phyloP scores from a whole-genome alignment of 2,329 filamentous ascomycete genomes.

The Allantophomopsis lycopodina region DNA sequence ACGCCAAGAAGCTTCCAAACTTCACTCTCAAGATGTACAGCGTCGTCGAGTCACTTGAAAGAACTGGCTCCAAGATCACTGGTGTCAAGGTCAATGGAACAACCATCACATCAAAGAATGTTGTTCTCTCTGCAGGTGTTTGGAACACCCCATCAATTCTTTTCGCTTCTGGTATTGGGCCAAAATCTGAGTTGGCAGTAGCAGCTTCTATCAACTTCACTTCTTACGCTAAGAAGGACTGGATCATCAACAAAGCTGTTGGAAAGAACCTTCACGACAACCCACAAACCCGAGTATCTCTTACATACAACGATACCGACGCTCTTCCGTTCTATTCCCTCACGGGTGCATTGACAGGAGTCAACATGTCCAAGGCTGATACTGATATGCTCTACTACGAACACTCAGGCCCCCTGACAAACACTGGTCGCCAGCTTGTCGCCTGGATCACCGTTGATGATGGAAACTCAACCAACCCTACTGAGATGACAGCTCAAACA shows the following conservation, averaged over 20 bases:
- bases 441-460: not conserved
- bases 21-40: slow-evolving; percentile 52
- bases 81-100: slow-evolving; percentile 36
- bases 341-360: not conserved
- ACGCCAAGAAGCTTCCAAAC: slow-evolving; percentile 39
- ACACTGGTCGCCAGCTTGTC: not conserved
- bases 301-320: too few species aligned
- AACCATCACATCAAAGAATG: slow-evolving; percentile 11
- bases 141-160: slow-evolving; percentile 15
- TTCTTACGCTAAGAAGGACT: not conserved
- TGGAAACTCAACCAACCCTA: not conserved
- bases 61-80: slow-evolving; percentile 42
- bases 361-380: not conserved
- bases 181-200: slow-evolving; percentile 5
- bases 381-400: not conserved
- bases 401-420: not conserved
- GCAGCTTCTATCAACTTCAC: slow-evolving; percentile 1
- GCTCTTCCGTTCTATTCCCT: too few species aligned
- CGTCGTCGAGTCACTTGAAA: slow-evolving; percentile 46
- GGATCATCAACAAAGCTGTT: not conserved
- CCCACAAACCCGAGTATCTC: too few species aligned
- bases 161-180: slow-evolving; percentile 20
- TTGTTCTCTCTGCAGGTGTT: slow-evolving; percentile 15
- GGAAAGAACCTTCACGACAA: not conserved
- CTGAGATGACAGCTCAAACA: not conserved